Evolutionary conservation across 2,329 filamentous ascomycete species (phyloP).

Genomic region (Whalleya microplaca): DNA sequence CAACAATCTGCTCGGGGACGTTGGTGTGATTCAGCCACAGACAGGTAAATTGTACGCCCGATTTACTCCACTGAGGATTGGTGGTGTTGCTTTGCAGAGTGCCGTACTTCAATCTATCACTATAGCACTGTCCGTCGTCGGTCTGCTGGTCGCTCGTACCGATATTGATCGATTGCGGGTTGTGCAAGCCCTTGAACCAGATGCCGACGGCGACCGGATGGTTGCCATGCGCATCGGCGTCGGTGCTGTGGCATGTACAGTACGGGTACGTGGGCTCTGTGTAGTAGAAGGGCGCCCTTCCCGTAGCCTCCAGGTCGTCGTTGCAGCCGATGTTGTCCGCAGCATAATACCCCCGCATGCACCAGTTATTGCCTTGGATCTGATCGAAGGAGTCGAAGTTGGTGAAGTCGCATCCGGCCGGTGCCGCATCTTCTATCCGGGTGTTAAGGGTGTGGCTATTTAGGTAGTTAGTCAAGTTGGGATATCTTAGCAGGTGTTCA

Average conservation of each 20-base stretch:
- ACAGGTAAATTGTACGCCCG: neutral
- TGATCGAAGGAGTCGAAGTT: neutral
- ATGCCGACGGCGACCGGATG: neutral
- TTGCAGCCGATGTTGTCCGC: neutral
- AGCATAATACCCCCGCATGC: neutral
- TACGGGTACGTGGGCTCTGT: neutral
- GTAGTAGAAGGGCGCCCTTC: neutral
- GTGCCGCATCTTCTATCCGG: neutral
- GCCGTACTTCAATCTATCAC: neutral
- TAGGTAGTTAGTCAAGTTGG: neutral
- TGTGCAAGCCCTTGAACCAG: constrained; percentile 3
- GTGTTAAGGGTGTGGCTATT: neutral
- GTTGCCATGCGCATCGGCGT: neutral
- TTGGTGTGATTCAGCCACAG: constrained; percentile 1
- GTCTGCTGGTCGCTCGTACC: constrained; percentile 2
- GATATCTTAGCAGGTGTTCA: neutral
- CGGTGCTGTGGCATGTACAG: constrained; percentile 1
- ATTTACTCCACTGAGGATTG: neutral
- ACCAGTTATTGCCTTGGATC: neutral
- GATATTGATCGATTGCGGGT: neutral
- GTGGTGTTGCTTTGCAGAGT: neutral
- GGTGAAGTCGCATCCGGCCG: neutral
- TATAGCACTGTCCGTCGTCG: constrained; percentile 3
- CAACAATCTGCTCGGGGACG: neutral
- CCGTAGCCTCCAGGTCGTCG: neutral